phyloP scores from a whole-genome alignment of 768 basidiomycete genomes.

The Rhizopogon vulgaris region DNA sequence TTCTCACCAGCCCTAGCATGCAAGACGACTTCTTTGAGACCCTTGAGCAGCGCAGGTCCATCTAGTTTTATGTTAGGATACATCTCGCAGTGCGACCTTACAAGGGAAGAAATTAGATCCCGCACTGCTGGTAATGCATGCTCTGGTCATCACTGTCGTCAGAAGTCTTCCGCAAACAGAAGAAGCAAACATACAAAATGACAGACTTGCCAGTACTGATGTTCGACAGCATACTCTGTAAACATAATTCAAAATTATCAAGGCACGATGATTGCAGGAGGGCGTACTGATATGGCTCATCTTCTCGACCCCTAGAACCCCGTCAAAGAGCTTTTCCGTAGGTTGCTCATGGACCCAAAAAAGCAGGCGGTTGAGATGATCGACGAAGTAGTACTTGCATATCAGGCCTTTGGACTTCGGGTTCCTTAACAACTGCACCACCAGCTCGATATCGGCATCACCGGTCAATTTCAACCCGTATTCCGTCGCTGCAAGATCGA shows the following conservation, averaged over 20 bases:
- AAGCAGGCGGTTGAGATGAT: slow-evolving; percentile 34
- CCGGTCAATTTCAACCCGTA: background rate
- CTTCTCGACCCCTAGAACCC: slow-evolving; percentile 33
- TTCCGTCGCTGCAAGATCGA: background rate
- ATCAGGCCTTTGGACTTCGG: background rate
- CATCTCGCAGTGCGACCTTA: slow-evolving; percentile 6
- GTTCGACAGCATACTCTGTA: slow-evolving; percentile 14
- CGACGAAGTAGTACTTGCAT: slow-evolving; percentile 37
- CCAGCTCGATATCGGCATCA: background rate
- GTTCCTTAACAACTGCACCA: background rate
- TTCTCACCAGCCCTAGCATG: slow-evolving; percentile 17
- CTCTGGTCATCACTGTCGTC: background rate
- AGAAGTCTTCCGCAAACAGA: background rate
- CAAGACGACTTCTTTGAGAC: background rate
- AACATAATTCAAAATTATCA: background rate
- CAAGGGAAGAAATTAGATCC: background rate
- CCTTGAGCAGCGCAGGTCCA: background rate
- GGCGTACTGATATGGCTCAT: slow-evolving; percentile 35
- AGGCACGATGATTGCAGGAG: background rate
- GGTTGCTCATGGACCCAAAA: slow-evolving; percentile 43
- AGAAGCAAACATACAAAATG: background rate
- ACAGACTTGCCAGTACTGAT: slow-evolving; percentile 17
- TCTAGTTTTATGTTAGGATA: background rate
- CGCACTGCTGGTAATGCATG: no score
- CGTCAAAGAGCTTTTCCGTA: slow-evolving; percentile 23